phyloP scores from a whole-genome alignment of 768 basidiomycete genomes.

The Tricholoma sp. region DNA sequence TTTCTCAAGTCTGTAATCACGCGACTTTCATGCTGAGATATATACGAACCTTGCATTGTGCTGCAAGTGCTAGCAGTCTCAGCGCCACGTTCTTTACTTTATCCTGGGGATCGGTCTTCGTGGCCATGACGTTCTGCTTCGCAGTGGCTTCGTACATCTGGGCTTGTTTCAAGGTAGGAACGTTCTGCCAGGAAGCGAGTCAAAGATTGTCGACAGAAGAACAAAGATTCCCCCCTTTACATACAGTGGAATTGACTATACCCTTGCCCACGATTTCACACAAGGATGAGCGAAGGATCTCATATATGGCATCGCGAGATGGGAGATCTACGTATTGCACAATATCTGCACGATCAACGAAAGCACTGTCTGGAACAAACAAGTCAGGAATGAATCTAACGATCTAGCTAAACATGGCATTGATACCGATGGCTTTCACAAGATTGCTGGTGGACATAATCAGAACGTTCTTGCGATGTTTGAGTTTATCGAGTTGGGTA shows the following conservation, averaged over 20 bases:
- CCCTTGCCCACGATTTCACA: conserved; percentile 72
- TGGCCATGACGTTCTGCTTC: conserved; percentile 16
- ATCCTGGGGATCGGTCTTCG: conserved; percentile 33
- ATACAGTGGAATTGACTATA: conserved; percentile 60
- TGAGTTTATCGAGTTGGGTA: conserved; percentile 94
- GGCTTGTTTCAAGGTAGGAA: conserved; percentile 60
- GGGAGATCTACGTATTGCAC: conserved; percentile 93
- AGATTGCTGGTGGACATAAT: conserved; percentile 98
- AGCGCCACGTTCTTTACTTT: conserved; percentile 51
- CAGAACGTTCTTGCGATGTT: conserved; percentile 87
- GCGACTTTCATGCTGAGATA: not conserved
- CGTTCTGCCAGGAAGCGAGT: conserved; percentile 33
- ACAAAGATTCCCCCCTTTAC: conserved; percentile 20
- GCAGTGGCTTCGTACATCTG: conserved; percentile 48
- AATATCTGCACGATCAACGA: conserved; percentile 95
- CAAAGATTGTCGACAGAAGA: not conserved
- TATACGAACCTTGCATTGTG: conserved; percentile 70
- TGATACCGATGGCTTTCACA: conserved; percentile 84
- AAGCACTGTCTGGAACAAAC: conserved; percentile 72
- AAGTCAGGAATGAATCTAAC: not conserved
- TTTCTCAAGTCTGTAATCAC: not conserved
- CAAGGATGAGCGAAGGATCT: conserved; percentile 82
- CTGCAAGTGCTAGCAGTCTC: conserved; percentile 62
- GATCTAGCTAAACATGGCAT: not conserved
- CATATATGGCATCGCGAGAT: conserved; percentile 87